These are phyloP conservation scores for Cyclotella kingstonii DNA, from an alignment of 108 stramenopile genomes.

Conservation along the genomic window DNA sequence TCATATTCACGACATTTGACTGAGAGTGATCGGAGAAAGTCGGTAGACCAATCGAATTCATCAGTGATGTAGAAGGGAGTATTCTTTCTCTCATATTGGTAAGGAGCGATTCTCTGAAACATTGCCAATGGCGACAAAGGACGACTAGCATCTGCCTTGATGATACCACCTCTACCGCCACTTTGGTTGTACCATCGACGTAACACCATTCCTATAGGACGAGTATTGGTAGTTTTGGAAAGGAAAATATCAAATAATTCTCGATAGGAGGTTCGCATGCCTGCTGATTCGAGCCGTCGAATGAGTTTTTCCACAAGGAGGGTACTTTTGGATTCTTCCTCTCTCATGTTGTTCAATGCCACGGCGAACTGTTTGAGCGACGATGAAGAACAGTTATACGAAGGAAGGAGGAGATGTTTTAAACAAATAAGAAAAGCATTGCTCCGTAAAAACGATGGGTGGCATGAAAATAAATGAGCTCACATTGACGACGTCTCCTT, in stretches of 20 bases:
- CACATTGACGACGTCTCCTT: constrained; percentile 42
- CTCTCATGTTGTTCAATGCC: constrained; percentile 32
- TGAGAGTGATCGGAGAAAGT: constrained; percentile 27
- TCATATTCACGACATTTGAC: constrained; percentile 42
- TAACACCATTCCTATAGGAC: constrained; percentile 41
- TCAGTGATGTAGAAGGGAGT: constrained; percentile 8
- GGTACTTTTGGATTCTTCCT: constrained; percentile 14
- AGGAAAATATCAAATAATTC: constrained; percentile 44
- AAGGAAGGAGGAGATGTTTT: background rate
- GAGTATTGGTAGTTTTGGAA: constrained; percentile 31
- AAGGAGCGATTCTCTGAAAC: background rate
- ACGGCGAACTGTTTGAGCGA: constrained; percentile 32
- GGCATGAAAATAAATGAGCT: constrained; percentile 2
- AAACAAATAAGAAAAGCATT: background rate
- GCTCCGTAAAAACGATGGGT: background rate
- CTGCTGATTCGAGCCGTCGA: constrained; percentile 42
- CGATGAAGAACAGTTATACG: background rate
- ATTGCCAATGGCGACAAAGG: constrained; percentile 4
- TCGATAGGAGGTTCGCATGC: constrained; percentile 45
- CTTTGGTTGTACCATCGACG: constrained; percentile 11
- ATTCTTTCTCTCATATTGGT: too few relatives aligned
- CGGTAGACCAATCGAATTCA: constrained; percentile 39
- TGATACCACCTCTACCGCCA: constrained; percentile 1
- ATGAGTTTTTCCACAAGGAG: constrained; percentile 41
- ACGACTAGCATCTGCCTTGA: background rate